Conservation (phyloP, 768 basidiomycete genomes). For the Boletellus emodensis region DNA sequence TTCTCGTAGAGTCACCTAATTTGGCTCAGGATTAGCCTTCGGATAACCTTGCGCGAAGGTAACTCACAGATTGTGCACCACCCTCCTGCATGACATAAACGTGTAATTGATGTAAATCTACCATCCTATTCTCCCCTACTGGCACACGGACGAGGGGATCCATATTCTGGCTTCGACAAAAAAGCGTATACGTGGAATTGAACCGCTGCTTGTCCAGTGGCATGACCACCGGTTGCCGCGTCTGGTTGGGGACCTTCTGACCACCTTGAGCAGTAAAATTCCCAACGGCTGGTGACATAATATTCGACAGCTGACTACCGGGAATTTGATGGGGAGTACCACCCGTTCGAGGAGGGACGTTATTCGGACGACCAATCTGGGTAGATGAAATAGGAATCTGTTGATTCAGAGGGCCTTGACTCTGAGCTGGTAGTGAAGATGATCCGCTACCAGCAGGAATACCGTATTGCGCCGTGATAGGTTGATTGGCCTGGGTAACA, state of each 20-base stretch:
- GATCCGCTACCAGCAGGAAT: conserved; percentile 14
- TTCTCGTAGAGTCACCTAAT: conserved; percentile 53
- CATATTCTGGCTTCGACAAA: conserved; percentile 40
- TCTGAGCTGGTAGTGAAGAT: conserved; percentile 22
- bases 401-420: conserved; percentile 16
- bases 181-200: conserved; percentile 47
- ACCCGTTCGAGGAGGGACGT: conserved; percentile 37
- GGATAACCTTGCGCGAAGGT: neutral
- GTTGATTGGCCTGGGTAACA: conserved; percentile 13
- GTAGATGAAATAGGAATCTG: conserved; percentile 33
- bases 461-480: conserved; percentile 15
- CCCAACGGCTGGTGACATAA: conserved; percentile 33
- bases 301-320: conserved; percentile 27
- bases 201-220: conserved; percentile 53
- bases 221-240: conserved; percentile 18
- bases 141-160: conserved; percentile 40
- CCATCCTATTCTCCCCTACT: conserved; percentile 47
- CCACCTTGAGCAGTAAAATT: conserved; percentile 20
- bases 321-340: conserved; percentile 37
- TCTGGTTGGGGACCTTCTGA: conserved; percentile 22
- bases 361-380: conserved; percentile 27
- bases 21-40: conserved; percentile 7
- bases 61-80: conserved; percentile 45
- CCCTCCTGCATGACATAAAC: conserved; percentile 55
- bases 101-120: conserved; percentile 63